Evolutionary conservation across 768 basidiomycete species (phyloP).

Genomic region (Boletus eberwhitei): DNA sequence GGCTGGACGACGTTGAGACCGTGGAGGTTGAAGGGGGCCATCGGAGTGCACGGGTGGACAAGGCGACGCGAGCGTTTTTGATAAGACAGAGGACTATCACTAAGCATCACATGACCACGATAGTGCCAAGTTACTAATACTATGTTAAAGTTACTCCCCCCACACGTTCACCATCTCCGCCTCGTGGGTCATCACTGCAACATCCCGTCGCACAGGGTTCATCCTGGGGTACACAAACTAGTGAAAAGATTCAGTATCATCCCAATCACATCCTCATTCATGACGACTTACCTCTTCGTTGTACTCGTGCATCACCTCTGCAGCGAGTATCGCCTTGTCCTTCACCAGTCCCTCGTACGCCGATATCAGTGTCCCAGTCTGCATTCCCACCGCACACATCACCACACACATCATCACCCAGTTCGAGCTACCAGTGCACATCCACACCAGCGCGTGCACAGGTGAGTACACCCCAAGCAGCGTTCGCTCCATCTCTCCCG

Average conservation of each 20-base stretch:
- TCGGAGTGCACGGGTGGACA: conserved; percentile 18
- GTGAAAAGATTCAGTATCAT: not conserved
- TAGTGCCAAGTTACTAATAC: not conserved
- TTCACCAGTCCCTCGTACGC: conserved; percentile 65
- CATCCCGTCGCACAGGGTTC: conserved; percentile 73
- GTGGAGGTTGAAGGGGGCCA: conserved; percentile 65
- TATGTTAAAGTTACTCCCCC: not conserved
- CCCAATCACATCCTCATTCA: not conserved
- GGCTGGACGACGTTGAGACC: conserved; percentile 80
- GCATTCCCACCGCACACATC: conserved; percentile 63
- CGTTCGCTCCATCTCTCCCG: conserved; percentile 65
- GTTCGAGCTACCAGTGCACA: conserved; percentile 63
- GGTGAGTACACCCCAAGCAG: conserved; percentile 80
- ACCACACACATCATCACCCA: conserved; percentile 71
- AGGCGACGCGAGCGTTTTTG: not conserved
- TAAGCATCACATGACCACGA: conserved; percentile 5
- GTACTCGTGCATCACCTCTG: conserved; percentile 83
- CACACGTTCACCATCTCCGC: conserved; percentile 52
- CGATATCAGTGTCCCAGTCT: conserved; percentile 42
- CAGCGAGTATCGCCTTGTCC: conserved; percentile 69
- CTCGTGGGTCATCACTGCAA: conserved; percentile 82
- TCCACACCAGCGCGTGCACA: conserved; percentile 71
- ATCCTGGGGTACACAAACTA: conserved; percentile 85
- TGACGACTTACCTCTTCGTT: conserved; percentile 60
- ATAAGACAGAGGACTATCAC: conserved; percentile 6